Evolutionary conservation across 2,329 filamentous ascomycete genomes (phyloP).

Genomic region (Talaromyces sp.): DNA sequence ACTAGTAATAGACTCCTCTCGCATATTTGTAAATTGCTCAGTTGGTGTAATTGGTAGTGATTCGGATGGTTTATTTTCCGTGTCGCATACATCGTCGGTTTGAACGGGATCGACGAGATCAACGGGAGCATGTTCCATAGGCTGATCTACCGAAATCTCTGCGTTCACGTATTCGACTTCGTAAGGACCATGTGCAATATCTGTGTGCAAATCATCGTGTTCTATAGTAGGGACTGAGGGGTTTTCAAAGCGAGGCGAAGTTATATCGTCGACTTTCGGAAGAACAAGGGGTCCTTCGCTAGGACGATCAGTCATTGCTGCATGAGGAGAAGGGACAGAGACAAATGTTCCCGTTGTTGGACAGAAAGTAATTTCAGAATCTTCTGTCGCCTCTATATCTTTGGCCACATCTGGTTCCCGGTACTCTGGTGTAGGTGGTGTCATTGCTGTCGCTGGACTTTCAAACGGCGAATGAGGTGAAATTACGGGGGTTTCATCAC

Average conservation of each 20-base stretch:
- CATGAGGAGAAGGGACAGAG: constrained; percentile 32
- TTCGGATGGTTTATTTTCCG: neutral
- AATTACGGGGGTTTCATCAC: constrained; percentile 3
- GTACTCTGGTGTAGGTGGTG: constrained; percentile 10
- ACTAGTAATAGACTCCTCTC: constrained; percentile 21
- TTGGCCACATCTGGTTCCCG: constrained; percentile 3
- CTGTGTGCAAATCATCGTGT: neutral
- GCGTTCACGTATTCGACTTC: neutral
- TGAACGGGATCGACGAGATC: neutral
- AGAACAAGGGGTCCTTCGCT: constrained; percentile 15
- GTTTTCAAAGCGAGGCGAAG: neutral
- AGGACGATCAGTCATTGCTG: constrained; percentile 21
- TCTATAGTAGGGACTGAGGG: neutral
- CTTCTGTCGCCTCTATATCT: constrained; percentile 19
- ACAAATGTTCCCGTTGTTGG: constrained; percentile 41
- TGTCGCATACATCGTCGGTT: neutral
- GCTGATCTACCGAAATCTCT: neutral
- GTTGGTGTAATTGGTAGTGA: constrained; percentile 8
- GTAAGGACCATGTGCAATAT: neutral
- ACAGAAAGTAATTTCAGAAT: constrained; percentile 37
- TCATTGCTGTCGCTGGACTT: constrained; percentile 11
- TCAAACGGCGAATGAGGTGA: constrained; percentile 8
- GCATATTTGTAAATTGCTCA: constrained; percentile 10
- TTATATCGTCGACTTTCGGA: constrained; percentile 5
- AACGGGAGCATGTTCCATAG: neutral